Base-by-base conservation (phyloP, 257 asterid species). In the Rauvolfia tetraphylla region DNA sequence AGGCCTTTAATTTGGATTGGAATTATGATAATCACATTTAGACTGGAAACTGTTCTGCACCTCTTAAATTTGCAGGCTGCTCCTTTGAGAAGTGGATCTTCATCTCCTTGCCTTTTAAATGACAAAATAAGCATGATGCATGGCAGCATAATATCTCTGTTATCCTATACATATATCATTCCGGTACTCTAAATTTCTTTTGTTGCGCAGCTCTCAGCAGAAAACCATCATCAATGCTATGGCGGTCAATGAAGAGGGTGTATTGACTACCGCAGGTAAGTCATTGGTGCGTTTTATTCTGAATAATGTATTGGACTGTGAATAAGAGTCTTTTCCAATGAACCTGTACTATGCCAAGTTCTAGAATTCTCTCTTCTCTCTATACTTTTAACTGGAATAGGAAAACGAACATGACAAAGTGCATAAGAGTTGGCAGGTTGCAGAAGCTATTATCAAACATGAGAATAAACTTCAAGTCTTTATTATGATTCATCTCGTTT, bases 171-270 rank as follows among this genome's bases (percentile, higher is more conserved):
- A 42, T 13, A 66, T 36, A 8, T 74, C 51, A 68, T 54, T 58
- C 48, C 72, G 62, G 76, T 77, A 44, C 71, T 62, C 44, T 72
- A 3, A 48, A 80, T 79, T 46, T 1, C 10, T 62, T 63, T 42
- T 72, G 33, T 56, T 36, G 1, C 49, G 68, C 96, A 95, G 98
- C 82, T 88, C 97, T 76, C 99, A 95, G 80, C 99, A 95, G 86
- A 95, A 95, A 80, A 95, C 99, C 67, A 95, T 95, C 41, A 90
- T 95, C 71, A 95, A 93, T 49, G 84, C 99, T 0, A 95, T 96
- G 74, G 96, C 97, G 7, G 97, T 91, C 75, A 95, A 93, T 74
- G 92, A 90, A 75, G 97, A 95, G 13, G 99, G 97, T 46, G 93
- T 93, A 67, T 76, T 95, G 78, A 90, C 90, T 79, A 95, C 97